A percentile compares a stretch with the other conserved stretches of the same genome.
Conservation (phyloP, 768 basidiomycete species). For the Boletellus emodensis region DNA sequence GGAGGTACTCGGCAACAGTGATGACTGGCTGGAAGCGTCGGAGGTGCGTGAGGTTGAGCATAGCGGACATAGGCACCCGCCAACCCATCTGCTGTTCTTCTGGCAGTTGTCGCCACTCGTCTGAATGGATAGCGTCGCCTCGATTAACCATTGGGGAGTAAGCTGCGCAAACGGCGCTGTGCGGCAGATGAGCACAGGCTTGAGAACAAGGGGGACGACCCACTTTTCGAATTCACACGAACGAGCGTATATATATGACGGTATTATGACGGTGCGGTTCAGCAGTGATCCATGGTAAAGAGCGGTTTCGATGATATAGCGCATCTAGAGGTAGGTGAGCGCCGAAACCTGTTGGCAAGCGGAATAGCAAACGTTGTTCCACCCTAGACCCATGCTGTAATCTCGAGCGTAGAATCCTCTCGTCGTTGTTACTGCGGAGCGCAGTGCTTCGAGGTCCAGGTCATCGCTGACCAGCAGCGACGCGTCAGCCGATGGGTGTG, state of each 20-base stretch:
- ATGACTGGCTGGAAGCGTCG: constrained; percentile 37
- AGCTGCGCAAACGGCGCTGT: constrained; percentile 36
- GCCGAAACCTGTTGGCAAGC: neutral
- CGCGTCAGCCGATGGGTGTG: neutral
- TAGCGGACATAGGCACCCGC: constrained; percentile 34
- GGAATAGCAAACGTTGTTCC: constrained; percentile 41
- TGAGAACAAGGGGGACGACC: neutral
- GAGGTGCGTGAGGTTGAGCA: constrained; percentile 42
- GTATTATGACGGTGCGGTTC: constrained; percentile 42
- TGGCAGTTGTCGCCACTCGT: constrained; percentile 41
- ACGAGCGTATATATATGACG: constrained; percentile 45
- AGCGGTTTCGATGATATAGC: constrained; percentile 46
- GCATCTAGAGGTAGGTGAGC: constrained; percentile 31
- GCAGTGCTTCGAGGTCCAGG: constrained; percentile 31
- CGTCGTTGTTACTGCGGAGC: constrained; percentile 33
- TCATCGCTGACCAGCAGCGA: constrained; percentile 18
- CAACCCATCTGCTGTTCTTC: constrained; percentile 35
- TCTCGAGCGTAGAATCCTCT: constrained; percentile 44
- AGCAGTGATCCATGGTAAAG: constrained; percentile 41
- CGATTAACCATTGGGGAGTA: constrained; percentile 43
- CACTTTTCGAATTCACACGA: constrained; percentile 36
- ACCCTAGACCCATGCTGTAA: constrained; percentile 42
- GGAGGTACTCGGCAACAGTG: constrained; percentile 41
- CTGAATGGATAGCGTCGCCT: constrained; percentile 38
- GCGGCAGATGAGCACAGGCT: neutral